These are phyloP conservation scores for Eragrostis curvula DNA, from an alignment of 176 grass and related monocot genomes.

Conservation along the genomic window DNA sequence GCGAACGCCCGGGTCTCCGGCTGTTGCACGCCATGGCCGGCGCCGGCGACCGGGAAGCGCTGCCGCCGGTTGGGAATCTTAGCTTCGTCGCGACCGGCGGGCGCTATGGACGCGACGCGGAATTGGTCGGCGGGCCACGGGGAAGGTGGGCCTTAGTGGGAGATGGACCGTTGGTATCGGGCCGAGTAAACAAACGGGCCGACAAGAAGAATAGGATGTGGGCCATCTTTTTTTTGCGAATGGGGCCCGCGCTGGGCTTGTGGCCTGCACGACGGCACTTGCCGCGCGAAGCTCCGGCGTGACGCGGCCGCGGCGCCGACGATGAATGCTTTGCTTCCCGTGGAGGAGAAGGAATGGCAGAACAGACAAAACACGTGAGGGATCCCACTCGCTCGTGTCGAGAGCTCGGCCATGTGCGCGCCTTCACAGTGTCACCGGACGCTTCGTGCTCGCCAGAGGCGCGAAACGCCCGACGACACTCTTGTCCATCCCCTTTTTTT, in stretches of 20 bases:
- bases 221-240: too few species aligned
- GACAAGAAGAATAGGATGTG: not conserved
- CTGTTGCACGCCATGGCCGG: constrained; percentile 35
- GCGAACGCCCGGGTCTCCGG: not conserved
- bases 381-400: not conserved
- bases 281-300: not conserved
- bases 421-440: not conserved
- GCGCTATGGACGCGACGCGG: not conserved
- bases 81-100: not conserved
- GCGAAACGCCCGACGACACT: not conserved
- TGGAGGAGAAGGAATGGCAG: not conserved
- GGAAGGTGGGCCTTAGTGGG: not conserved
- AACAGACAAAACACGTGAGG: not conserved
- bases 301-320: not conserved
- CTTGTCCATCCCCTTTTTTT: not conserved
- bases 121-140: not conserved
- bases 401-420: not conserved
- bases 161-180: not conserved
- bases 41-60: not conserved
- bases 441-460: not conserved
- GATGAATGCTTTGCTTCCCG: not conserved
- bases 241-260: not conserved
- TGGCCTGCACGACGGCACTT: not conserved
- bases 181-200: not conserved
- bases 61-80: constrained; percentile 1